These are phyloP conservation scores for Rhynchospora tenuis DNA, from an alignment of 176 grass and related monocot species.

Conservation along the genomic window DNA sequence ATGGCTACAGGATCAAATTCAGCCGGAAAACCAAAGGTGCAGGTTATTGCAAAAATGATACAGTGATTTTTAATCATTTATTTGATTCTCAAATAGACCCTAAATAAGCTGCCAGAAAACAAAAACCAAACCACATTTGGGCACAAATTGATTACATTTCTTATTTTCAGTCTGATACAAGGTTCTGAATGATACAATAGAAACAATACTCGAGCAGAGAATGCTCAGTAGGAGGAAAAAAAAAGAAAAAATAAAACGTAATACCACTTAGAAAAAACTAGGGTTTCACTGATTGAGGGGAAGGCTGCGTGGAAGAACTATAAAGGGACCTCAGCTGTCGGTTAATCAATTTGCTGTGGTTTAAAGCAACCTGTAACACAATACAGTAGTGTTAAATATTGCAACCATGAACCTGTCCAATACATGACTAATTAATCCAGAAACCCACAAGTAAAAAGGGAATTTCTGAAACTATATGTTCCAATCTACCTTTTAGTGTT, in stretches of 20 bases:
- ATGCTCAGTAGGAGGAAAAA: not conserved
- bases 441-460: not conserved
- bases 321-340: slow-evolving; percentile 78
- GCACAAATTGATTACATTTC: slow-evolving; percentile 6
- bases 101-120: not conserved
- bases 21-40: not conserved
- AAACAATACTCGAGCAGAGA: slow-evolving; percentile 12
- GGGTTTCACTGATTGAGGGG: slow-evolving; percentile 8
- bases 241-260: not conserved
- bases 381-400: not conserved
- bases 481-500: not conserved
- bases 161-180: not conserved
- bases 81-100: not conserved
- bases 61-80: not conserved
- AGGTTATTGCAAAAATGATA: not conserved
- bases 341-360: slow-evolving; percentile 69
- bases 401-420: not conserved
- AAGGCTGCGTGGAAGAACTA: slow-evolving; percentile 8
- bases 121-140: not conserved
- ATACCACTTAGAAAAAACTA: not conserved
- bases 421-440: not conserved
- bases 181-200: not conserved
- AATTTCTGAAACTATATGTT: not conserved
- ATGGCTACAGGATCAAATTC: not conserved
- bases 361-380: slow-evolving; percentile 34